Evolutionary conservation across 495 filamentous ascomycete genomes (phyloP).

Genomic region (Immersiella caudata): DNA sequence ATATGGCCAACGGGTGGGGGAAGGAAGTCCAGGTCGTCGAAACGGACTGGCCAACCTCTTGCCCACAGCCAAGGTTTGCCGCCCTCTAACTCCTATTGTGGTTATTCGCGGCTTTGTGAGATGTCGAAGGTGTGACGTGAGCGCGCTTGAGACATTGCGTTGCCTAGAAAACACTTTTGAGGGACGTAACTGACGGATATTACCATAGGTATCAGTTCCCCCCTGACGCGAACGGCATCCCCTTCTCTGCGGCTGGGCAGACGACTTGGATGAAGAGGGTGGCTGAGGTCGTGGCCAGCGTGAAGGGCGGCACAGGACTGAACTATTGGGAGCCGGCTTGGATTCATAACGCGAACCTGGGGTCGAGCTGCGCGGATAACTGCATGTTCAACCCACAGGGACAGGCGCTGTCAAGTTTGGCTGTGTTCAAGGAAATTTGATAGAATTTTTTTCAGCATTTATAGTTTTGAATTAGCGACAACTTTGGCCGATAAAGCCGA

Average conservation of each 20-base stretch:
- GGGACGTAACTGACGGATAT: no score
- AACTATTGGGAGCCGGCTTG: slow-evolving; percentile 77
- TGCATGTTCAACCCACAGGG: slow-evolving; percentile 48
- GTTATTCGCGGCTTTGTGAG: no score
- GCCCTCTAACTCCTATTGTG: no score
- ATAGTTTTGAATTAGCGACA: background rate
- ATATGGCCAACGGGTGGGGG: slow-evolving; percentile 59
- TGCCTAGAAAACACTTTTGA: no score
- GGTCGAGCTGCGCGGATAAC: slow-evolving; percentile 52
- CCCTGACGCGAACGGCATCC: slow-evolving; percentile 57
- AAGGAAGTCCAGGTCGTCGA: slow-evolving; percentile 68
- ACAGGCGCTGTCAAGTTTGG: slow-evolving; percentile 37
- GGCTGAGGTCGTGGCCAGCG: slow-evolving; percentile 54
- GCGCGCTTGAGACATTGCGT: no score
- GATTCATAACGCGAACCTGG: slow-evolving; percentile 64
- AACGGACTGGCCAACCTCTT: slow-evolving; percentile 67
- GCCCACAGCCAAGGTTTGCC: slow-evolving; percentile 60
- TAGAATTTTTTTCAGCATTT: background rate
- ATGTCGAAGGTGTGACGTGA: no score
- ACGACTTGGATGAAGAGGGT: slow-evolving; percentile 57
- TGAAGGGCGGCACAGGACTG: slow-evolving; percentile 56
- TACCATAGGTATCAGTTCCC: slow-evolving; percentile 59
- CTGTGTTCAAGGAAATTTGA: slow-evolving; percentile 28
- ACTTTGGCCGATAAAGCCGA: background rate
- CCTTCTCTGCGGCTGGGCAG: slow-evolving; percentile 65